Base-by-base conservation (phyloP, 139 green algal species). In the Tetratostichococcus sp. region DNA sequence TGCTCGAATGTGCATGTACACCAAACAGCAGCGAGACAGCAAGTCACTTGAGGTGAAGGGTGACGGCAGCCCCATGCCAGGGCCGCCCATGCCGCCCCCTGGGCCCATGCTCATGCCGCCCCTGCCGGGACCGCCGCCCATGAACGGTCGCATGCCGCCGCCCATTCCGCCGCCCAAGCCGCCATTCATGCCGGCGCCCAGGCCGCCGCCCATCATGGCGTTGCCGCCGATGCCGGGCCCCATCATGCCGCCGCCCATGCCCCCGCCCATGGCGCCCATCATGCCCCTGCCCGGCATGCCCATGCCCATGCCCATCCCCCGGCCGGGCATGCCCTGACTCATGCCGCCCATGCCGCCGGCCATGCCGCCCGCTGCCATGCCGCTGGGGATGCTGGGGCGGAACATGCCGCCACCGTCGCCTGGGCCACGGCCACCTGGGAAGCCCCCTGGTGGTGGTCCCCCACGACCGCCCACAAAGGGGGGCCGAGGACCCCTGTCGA, bases 91-190 rank as follows among this genome's bases (percentile, higher is more conserved):
- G n/a, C 76, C 73, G 23, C 43, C 35, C 23, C 58, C 59, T 50
- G 66, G 62, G 31, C 32, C 35, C 80, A 85, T 85, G 3, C 67
- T 30, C 71, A 77, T 74, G 30, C 67, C 66, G 58, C 31, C 43
- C 76, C 75, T 77, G 57, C 75, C 76, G 32, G 62, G 50, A 65
- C 21, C 35, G 35, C 32, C 71, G 43, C 35, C 11, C 67, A 74
- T 43, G 71, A 59, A 66, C 35, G 22, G 43, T 1, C 25, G 67
- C 58, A 62, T 34, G 62, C 28, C 42, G 65, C 77, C 75, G 32
- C 33, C 58, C 59, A 70, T 70, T 50, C 58, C 57, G 42, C 67
- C 32, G n/a, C 31, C 67, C 31, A 32, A 71, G 69, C 30, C 32
- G 50, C 26, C 50, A 2, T 35, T 73, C 58, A 62, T 34, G 62